A percentile compares a stretch with the other conserved stretches of the same genome.
These are phyloP conservation scores for Paspalum notatum DNA, from an alignment of 176 grass and related monocot species.

Conservation along the genomic window DNA sequence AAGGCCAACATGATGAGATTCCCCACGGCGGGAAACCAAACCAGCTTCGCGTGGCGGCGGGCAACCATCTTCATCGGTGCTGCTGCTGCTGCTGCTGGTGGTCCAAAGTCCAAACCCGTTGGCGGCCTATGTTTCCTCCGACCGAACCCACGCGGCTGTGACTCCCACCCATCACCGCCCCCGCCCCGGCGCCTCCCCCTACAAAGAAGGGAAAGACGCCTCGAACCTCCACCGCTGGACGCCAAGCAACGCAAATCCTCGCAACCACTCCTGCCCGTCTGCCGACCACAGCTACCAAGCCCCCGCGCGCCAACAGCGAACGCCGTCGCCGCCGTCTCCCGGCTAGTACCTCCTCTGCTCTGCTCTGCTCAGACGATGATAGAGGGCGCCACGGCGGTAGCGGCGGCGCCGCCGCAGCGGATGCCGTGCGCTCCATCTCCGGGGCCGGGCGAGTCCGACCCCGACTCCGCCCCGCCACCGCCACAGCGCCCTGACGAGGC, in stretches of 20 bases:
- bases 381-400: conserved; percentile 23
- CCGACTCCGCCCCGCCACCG: neutral
- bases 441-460: neutral
- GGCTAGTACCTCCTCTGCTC: neutral
- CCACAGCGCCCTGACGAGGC: neutral
- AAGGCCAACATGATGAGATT: neutral
- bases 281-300: no score
- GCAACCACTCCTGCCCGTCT: neutral
- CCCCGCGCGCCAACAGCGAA: no score
- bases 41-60: neutral
- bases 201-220: neutral
- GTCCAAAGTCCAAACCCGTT: neutral
- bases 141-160: neutral
- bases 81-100: neutral
- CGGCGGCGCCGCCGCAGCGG: conserved; percentile 29
- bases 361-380: neutral
- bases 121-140: neutral
- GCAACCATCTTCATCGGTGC: no score
- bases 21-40: neutral
- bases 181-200: neutral
- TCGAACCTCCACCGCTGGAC: no score
- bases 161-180: neutral
- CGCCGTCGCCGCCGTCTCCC: no score
- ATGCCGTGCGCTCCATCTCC: conserved; percentile 24
- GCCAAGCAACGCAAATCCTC: neutral